Conservation (phyloP, 2,329 filamentous ascomycete genomes). For the Orbilia blumenaviensis region DNA sequence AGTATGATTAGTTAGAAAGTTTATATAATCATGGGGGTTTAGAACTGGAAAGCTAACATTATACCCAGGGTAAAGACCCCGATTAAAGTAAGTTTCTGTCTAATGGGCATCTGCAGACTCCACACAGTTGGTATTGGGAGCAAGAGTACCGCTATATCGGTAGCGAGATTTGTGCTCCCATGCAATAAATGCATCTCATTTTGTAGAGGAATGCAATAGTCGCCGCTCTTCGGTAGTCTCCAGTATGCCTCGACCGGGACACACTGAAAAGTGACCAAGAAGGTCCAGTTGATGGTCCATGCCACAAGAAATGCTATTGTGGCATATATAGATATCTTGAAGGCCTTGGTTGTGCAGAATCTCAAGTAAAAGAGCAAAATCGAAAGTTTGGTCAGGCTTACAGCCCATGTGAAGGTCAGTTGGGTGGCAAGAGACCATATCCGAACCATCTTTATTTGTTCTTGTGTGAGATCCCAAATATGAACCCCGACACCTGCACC, state of each 20-base stretch:
- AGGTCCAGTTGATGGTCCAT: slow-evolving; percentile 60
- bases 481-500: slow-evolving; percentile 35
- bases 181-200: slow-evolving; percentile 66
- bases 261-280: slow-evolving; percentile 62
- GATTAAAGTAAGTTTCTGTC: slow-evolving; percentile 64
- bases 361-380: slow-evolving; percentile 62
- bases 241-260: slow-evolving; percentile 60
- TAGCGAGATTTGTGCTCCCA: slow-evolving; percentile 70
- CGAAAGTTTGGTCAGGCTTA: slow-evolving; percentile 62
- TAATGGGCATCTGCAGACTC: slow-evolving; percentile 63
- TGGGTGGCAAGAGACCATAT: slow-evolving; percentile 58
- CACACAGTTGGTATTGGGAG: slow-evolving; percentile 66
- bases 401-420: slow-evolving; percentile 61
- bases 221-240: slow-evolving; percentile 55
- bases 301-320: slow-evolving; percentile 59
- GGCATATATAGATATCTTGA: slow-evolving; percentile 59
- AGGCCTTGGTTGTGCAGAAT: slow-evolving; percentile 59
- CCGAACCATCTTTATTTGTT: slow-evolving; percentile 24
- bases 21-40: neutral
- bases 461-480: slow-evolving; percentile 36
- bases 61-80: slow-evolving; percentile 66
- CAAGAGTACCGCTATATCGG: slow-evolving; percentile 68
- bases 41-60: slow-evolving; percentile 60
- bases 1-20: neutral
- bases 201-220: slow-evolving; percentile 64